phyloP scores from a whole-genome alignment of 2,329 filamentous ascomycete species.

The Volutella citrinella region DNA sequence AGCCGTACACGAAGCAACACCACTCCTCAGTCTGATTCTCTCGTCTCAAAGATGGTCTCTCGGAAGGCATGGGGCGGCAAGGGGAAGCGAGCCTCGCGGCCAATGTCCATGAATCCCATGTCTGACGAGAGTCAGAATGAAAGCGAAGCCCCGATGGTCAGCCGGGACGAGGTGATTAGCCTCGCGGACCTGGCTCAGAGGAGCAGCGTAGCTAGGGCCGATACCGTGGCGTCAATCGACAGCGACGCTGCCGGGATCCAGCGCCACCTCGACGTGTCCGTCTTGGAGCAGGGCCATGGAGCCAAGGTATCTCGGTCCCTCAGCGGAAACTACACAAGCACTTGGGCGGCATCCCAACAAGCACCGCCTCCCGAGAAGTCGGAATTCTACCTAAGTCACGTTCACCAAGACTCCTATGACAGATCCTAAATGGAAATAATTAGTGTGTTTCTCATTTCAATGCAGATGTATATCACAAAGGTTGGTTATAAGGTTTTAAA shows the following conservation, averaged over 20 bases:
- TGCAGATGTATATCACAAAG: slow-evolving; percentile 8
- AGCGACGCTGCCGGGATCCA: slow-evolving; percentile 7
- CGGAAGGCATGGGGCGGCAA: slow-evolving; percentile 11
- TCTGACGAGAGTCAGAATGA: slow-evolving; percentile 16
- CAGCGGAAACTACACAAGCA: slow-evolving; percentile 16
- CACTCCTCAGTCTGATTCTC: no score
- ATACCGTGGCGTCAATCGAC: slow-evolving; percentile 1
- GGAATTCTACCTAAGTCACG: slow-evolving; percentile 8
- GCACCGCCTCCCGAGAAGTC: slow-evolving; percentile 8
- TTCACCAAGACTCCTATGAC: slow-evolving; percentile 14
- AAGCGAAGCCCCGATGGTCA: slow-evolving; percentile 23
- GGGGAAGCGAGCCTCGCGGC: slow-evolving; percentile 15
- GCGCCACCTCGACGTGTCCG: slow-evolving; percentile 14
- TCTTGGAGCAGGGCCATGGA: slow-evolving; percentile 2
- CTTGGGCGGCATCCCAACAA: slow-evolving; percentile 12
- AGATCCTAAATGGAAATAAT: slow-evolving; percentile 5
- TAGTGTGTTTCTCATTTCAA: slow-evolving; percentile 9
- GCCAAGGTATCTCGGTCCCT: no score
- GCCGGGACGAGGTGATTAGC: slow-evolving; percentile 11
- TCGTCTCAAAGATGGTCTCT: no score
- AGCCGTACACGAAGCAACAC: no score
- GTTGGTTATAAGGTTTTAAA: no score
- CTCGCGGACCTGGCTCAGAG: slow-evolving; percentile 16
- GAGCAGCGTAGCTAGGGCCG: slow-evolving; percentile 1
- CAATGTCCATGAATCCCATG: slow-evolving; percentile 7